A percentile compares a stretch with the other conserved stretches of the same genome.
phyloP scores from a whole-genome alignment of 2,329 filamentous ascomycete species.

The Diaporthe citrichinensis region DNA sequence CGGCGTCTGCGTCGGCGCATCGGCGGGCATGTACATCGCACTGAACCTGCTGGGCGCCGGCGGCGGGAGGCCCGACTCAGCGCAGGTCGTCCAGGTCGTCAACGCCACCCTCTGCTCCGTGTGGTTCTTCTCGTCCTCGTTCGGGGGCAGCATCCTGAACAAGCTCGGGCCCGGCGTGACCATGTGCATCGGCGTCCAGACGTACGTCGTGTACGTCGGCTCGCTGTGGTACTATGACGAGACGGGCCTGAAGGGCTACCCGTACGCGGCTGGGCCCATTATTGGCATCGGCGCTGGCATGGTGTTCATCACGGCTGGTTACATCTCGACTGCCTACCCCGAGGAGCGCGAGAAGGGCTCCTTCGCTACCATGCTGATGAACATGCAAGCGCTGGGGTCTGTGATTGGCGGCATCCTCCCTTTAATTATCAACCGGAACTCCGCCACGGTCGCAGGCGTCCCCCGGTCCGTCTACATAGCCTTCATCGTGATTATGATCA shows the following conservation, averaged over 20 bases:
- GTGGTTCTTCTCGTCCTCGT: constrained; percentile 48
- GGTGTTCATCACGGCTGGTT: constrained; percentile 51
- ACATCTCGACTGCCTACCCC: constrained; percentile 51
- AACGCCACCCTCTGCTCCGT: constrained; percentile 49
- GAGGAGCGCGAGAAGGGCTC: constrained; percentile 51
- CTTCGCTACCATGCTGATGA: constrained; percentile 49
- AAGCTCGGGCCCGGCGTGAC: constrained; percentile 47
- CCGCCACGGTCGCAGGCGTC: constrained; percentile 18
- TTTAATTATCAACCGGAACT: constrained; percentile 47
- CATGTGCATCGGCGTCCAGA: constrained; percentile 25
- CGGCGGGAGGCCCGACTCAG: constrained; percentile 47
- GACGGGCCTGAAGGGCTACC: constrained; percentile 18
- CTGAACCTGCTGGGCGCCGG: constrained; percentile 46
- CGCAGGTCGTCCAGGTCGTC: constrained; percentile 47
- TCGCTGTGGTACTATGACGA: constrained; percentile 35
- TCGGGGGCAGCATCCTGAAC: constrained; percentile 48
- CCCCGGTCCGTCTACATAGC: constrained; percentile 43
- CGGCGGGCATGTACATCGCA: constrained; percentile 21
- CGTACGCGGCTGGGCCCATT: constrained; percentile 1
- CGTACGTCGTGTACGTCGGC: constrained; percentile 28
- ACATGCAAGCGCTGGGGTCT: constrained; percentile 50
- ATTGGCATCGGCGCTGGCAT: constrained; percentile 50
- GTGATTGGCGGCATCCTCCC: constrained; percentile 49
- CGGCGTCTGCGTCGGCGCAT: constrained; percentile 22
- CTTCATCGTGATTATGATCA: constrained; percentile 49